Conservation (phyloP, 2,329 filamentous ascomycete species). For the Nothopassalora personata region DNA sequence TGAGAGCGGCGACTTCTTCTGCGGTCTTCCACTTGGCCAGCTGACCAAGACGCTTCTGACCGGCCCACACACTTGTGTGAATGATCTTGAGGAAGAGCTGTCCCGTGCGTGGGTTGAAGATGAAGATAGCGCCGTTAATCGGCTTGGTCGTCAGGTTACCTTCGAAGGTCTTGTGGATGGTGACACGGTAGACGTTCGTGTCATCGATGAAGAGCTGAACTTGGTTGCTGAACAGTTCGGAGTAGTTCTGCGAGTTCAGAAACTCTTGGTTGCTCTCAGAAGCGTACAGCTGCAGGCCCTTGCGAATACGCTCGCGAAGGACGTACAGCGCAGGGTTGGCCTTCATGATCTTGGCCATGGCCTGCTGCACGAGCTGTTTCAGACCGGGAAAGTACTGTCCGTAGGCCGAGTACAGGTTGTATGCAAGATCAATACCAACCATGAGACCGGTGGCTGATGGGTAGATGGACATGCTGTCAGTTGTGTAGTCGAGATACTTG, state of each 20-base stretch:
- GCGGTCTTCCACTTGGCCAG: conserved; percentile 99
- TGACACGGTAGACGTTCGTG: conserved; percentile 98
- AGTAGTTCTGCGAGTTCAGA: conserved; percentile 98
- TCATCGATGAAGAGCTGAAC: conserved; percentile 99
- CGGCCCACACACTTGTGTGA: conserved; percentile 97
- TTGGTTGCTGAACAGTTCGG: conserved; percentile 97
- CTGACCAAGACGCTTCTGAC: conserved; percentile 97
- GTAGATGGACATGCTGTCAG: conserved; percentile 97
- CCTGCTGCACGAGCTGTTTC: conserved; percentile 91
- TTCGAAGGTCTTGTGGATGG: conserved; percentile 99
- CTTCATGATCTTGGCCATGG: conserved; percentile 99
- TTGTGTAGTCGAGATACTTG: conserved; percentile 98
- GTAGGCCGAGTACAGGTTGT: conserved; percentile 97
- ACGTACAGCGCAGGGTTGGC: conserved; percentile 96
- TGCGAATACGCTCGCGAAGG: conserved; percentile 92
- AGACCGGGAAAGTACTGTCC: conserved; percentile 98
- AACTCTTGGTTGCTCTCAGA: conserved; percentile 99
- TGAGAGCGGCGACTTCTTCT: conserved; percentile 97
- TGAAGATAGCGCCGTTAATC: conserved; percentile 99
- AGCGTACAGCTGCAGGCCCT: conserved; percentile 94
- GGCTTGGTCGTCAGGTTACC: conserved; percentile 98
- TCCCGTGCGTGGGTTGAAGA: conserved; percentile 98
- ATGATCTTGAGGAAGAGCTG: conserved; percentile 99
- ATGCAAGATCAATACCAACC: conserved; percentile 95
- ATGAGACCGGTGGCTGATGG: conserved; percentile 94